Evolutionary conservation across 345 rosid genomes (phyloP).

Genomic region (Pistacia vera): DNA sequence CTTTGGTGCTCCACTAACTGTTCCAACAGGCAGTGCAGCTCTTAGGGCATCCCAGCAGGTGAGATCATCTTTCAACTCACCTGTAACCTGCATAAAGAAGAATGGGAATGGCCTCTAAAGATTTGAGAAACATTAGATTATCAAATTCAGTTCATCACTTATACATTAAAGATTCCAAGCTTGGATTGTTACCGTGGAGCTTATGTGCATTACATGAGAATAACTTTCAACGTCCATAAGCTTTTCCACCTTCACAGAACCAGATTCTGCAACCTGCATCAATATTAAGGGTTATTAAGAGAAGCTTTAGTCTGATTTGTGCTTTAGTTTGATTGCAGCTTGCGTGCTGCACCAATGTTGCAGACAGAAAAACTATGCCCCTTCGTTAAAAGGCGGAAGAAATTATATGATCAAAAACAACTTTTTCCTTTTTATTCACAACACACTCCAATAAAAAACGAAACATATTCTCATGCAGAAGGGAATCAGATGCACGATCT

Average conservation of each 20-base stretch:
- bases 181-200: conserved; percentile 74
- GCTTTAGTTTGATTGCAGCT: no score
- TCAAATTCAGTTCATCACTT: background rate
- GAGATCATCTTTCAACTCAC: conserved; percentile 69
- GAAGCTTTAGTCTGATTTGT: background rate
- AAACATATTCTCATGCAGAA: background rate
- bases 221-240: conserved; percentile 90
- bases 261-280: conserved; percentile 66
- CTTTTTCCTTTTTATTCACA: background rate
- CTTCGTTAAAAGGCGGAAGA: background rate
- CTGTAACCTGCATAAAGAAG: conserved; percentile 59
- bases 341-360: background rate
- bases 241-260: conserved; percentile 86
- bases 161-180: background rate
- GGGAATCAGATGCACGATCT: background rate
- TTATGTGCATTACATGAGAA: conserved; percentile 96
- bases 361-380: background rate
- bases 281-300: conserved; percentile 6
- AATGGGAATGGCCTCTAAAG: background rate
- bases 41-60: conserved; percentile 81
- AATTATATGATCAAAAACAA: background rate
- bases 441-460: background rate
- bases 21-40: conserved; percentile 90
- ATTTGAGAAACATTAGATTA: background rate
- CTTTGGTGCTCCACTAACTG: conserved; percentile 96